Percentiles rank a stretch among this genome's conserved stretches.
Evolutionary conservation across 2,329 filamentous ascomycete species (phyloP).

Genomic region (Colletotrichum karsti): DNA sequence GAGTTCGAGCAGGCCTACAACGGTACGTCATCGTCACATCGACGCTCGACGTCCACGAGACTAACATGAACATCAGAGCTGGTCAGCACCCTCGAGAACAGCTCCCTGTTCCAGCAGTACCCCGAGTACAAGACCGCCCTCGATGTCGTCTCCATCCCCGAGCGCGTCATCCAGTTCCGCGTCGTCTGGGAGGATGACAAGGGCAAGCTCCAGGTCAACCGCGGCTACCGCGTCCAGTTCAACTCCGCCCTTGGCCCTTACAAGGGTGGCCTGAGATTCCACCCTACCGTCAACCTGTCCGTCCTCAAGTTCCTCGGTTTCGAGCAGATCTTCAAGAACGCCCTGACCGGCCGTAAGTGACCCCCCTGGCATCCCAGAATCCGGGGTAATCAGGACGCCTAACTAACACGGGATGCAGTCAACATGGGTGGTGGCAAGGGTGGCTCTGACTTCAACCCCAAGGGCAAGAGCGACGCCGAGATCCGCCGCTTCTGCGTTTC

Average conservation of each 20-base stretch:
- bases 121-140: conserved; percentile 95
- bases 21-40: conserved; percentile 65
- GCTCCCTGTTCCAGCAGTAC: conserved; percentile 90
- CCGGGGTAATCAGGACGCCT: neutral
- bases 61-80: conserved; percentile 73
- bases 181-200: conserved; percentile 97
- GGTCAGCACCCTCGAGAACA: conserved; percentile 92
- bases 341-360: conserved; percentile 85
- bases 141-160: conserved; percentile 86
- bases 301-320: conserved; percentile 96
- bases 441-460: conserved; percentile 98
- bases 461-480: conserved; percentile 97
- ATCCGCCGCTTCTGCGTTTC: conserved; percentile 96
- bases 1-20: conserved; percentile 99
- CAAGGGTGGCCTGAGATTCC: conserved; percentile 96
- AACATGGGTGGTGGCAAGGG: conserved; percentile 98
- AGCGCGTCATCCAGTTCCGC: conserved; percentile 97
- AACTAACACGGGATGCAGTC: conserved; percentile 55
- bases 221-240: conserved; percentile 98
- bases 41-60: neutral
- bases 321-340: conserved; percentile 99
- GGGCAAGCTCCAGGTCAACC: conserved; percentile 88
- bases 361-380: neutral
- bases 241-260: conserved; percentile 97
- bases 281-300: conserved; percentile 81